Evolutionary conservation across 1,284 basidiomycete species (phyloP).

Genomic region (Somion occarium): DNA sequence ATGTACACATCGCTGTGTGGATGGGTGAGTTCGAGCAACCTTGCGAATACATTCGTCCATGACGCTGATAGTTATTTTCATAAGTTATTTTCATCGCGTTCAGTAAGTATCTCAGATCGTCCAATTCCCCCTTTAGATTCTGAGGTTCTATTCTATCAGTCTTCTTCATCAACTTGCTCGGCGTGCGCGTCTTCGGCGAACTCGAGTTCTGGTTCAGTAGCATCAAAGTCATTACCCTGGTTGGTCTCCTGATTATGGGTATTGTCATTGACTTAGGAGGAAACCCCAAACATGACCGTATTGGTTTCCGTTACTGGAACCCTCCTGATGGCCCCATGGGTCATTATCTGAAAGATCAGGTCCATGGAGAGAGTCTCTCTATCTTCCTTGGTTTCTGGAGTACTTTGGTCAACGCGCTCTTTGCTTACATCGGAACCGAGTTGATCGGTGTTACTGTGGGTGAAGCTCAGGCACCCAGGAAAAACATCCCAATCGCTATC

Average conservation of each 20-base stretch:
- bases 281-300: slow-evolving; percentile 48
- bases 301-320: slow-evolving; percentile 52
- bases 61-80: slow-evolving; percentile 4
- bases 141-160: slow-evolving; percentile 30
- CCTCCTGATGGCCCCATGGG: slow-evolving; percentile 34
- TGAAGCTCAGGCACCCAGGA: slow-evolving; percentile 49
- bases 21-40: slow-evolving; percentile 39
- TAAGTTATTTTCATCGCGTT: slow-evolving; percentile 52
- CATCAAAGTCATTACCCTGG: slow-evolving; percentile 31
- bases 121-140: background rate
- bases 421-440: slow-evolving; percentile 61
- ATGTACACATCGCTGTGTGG: slow-evolving; percentile 52
- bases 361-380: slow-evolving; percentile 41
- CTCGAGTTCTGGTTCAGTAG: slow-evolving; percentile 44
- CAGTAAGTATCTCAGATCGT: slow-evolving; percentile 31
- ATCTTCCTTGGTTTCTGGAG: slow-evolving; percentile 63
- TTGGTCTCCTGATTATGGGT: slow-evolving; percentile 51
- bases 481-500: slow-evolving; percentile 54
- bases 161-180: slow-evolving; percentile 50
- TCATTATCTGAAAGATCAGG: slow-evolving; percentile 34
- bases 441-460: slow-evolving; percentile 41
- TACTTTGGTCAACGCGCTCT: slow-evolving; percentile 41
- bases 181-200: slow-evolving; percentile 51
- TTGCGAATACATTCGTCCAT: no score
- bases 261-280: slow-evolving; percentile 54